These are phyloP conservation scores for Plectosphaerella plurivora DNA, from an alignment of 2,329 filamentous ascomycete species.

Conservation along the genomic window DNA sequence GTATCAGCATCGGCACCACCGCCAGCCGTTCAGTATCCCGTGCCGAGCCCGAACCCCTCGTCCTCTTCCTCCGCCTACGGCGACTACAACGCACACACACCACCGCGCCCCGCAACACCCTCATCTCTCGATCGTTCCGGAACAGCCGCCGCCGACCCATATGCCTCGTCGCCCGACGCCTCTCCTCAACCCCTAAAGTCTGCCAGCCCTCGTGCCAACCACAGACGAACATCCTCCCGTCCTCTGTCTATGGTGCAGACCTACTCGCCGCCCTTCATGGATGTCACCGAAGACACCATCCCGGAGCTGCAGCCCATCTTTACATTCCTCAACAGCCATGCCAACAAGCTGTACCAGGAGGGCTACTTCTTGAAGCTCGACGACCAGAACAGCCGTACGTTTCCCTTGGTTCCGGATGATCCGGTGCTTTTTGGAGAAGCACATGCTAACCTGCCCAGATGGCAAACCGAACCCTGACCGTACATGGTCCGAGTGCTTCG, in stretches of 20 bases:
- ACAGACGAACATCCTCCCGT: slow-evolving; percentile 53
- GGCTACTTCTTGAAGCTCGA: slow-evolving; percentile 97
- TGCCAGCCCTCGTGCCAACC: slow-evolving; percentile 34
- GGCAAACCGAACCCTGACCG: slow-evolving; percentile 81
- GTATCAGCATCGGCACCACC: neutral
- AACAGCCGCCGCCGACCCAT: slow-evolving; percentile 23
- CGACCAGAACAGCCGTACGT: slow-evolving; percentile 86
- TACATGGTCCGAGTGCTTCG: slow-evolving; percentile 95
- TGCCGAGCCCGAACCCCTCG: slow-evolving; percentile 20
- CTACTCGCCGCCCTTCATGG: slow-evolving; percentile 82
- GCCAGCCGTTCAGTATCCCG: neutral
- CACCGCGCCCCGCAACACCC: slow-evolving; percentile 31
- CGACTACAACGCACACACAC: neutral
- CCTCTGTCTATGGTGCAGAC: slow-evolving; percentile 83
- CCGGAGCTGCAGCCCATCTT: slow-evolving; percentile 95
- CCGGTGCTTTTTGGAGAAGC: neutral
- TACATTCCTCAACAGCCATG: slow-evolving; percentile 87
- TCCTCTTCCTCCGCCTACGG: slow-evolving; percentile 30
- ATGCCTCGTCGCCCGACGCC: slow-evolving; percentile 31
- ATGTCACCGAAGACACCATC: slow-evolving; percentile 77
- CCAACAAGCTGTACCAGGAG: slow-evolving; percentile 95
- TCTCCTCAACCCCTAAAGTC: slow-evolving; percentile 37
- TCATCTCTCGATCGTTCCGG: slow-evolving; percentile 11
- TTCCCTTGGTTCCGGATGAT: neutral
- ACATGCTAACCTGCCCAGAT: slow-evolving; percentile 45